A percentile compares a stretch with the other conserved stretches of the same genome.
phyloP scores from a whole-genome alignment of 2,329 filamentous ascomycete species.

The Neopestalotiopsis sp. region DNA sequence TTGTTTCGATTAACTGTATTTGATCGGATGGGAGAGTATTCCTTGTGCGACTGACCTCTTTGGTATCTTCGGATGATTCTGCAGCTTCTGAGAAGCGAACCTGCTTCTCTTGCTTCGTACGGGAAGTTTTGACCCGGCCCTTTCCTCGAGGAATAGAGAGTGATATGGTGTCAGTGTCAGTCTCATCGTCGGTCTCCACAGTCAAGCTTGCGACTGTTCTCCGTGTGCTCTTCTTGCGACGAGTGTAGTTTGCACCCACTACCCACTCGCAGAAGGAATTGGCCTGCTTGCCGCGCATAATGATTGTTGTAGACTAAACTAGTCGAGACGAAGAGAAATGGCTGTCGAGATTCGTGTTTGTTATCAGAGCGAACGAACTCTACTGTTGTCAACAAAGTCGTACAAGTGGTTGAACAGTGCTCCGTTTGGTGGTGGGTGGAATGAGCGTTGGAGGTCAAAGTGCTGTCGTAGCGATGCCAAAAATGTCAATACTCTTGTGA shows the following conservation, averaged over 20 bases:
- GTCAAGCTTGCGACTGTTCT: constrained; percentile 40
- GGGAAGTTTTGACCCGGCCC: constrained; percentile 25
- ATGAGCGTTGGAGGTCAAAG: neutral
- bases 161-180: constrained; percentile 51
- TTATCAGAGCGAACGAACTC: neutral
- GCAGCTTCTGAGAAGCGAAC: constrained; percentile 26
- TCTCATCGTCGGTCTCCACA: constrained; percentile 57
- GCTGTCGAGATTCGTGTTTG: neutral
- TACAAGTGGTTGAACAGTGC: neutral
- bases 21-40: neutral
- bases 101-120: constrained; percentile 19
- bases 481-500: neutral
- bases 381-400: neutral
- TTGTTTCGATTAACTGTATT: neutral
- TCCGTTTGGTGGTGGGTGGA: neutral
- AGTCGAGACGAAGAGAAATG: neutral
- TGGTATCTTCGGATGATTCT: constrained; percentile 27
- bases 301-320: neutral
- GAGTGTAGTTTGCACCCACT: constrained; percentile 41
- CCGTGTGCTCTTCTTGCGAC: constrained; percentile 14
- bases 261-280: constrained; percentile 46
- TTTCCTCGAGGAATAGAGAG: constrained; percentile 51
- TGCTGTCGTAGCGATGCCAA: neutral
- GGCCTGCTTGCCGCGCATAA: constrained; percentile 25
- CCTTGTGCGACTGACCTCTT: constrained; percentile 12